These are phyloP conservation scores for Tulasnella sp. DNA, from an alignment of 768 basidiomycete genomes.

Conservation along the genomic window DNA sequence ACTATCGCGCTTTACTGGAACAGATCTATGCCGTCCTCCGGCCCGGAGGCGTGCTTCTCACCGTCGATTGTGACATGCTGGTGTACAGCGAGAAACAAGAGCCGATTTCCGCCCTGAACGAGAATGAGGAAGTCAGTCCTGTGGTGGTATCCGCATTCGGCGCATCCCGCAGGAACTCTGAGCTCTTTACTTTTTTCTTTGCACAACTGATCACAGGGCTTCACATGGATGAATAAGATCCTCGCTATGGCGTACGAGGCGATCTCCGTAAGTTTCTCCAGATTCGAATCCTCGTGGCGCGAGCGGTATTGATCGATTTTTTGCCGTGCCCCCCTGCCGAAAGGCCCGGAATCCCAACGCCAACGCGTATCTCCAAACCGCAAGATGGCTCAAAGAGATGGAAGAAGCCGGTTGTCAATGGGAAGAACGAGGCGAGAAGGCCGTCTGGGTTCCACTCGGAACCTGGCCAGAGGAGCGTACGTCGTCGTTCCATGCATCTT, in stretches of 20 bases:
- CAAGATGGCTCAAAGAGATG: background rate
- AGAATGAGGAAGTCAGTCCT: conserved; percentile 6
- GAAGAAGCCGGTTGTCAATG: conserved; percentile 6
- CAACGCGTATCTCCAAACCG: conserved; percentile 3
- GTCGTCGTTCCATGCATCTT: background rate
- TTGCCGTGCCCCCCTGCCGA: background rate
- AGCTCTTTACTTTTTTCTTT: background rate
- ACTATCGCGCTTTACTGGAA: conserved; percentile 12
- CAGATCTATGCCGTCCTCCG: background rate
- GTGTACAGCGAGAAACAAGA: conserved; percentile 25
- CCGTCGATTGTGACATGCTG: conserved; percentile 20
- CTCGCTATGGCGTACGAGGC: background rate
- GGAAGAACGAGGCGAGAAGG: conserved; percentile 4
- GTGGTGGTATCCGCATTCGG: too few relatives aligned
- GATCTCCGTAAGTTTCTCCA: background rate
- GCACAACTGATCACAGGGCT: background rate
- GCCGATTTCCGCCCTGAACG: conserved; percentile 24
- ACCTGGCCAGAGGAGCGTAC: conserved; percentile 19
- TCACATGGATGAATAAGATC: conserved; percentile 25
- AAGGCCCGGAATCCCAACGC: conserved; percentile 2
- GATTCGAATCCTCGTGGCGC: too few relatives aligned
- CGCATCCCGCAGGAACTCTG: background rate
- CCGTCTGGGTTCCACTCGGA: conserved; percentile 14
- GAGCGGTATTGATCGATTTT: background rate
- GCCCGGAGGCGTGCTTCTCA: conserved; percentile 23